phyloP scores from a whole-genome alignment of 257 asterid genomes.

The Galeopsis tetrahit region DNA sequence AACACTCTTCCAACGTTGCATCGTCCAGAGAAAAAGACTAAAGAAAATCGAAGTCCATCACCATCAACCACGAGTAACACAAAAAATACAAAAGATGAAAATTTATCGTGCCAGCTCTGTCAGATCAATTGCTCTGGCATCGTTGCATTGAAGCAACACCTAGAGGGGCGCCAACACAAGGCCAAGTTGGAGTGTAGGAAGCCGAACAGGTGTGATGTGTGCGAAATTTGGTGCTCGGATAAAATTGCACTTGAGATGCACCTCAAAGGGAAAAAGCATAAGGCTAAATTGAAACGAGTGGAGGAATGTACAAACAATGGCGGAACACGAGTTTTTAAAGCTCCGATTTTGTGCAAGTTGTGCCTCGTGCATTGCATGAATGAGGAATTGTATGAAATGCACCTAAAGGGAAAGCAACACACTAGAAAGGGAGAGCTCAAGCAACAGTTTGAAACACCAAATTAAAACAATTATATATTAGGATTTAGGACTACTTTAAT shows the following conservation, averaged over 20 bases:
- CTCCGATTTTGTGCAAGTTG: constrained; percentile 44
- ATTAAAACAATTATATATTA: no score
- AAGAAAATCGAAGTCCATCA: constrained; percentile 8
- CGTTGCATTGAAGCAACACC: constrained; percentile 43
- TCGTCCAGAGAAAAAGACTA: constrained; percentile 36
- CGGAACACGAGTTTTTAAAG: background rate
- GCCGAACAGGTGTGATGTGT: constrained; percentile 43
- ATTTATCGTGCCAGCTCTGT: constrained; percentile 47
- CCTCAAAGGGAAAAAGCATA: constrained; percentile 62
- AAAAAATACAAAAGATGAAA: constrained; percentile 11
- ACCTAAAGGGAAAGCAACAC: constrained; percentile 54
- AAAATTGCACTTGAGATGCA: constrained; percentile 38
- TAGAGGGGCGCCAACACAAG: constrained; percentile 58
- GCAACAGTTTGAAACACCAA: background rate
- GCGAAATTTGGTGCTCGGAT: constrained; percentile 54
- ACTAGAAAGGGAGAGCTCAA: constrained; percentile 13
- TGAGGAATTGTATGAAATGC: constrained; percentile 40
- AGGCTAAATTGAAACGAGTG: constrained; percentile 42
- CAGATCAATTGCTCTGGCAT: constrained; percentile 47
- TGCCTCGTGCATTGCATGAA: constrained; percentile 57
- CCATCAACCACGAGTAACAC: background rate
- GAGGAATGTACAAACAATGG: constrained; percentile 25
- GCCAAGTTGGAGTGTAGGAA: constrained; percentile 40
- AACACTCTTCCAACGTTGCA: constrained; percentile 2
- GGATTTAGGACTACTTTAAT: no score